These are phyloP conservation scores for Bipolaris victoriae DNA, from an alignment of 2,329 filamentous ascomycete genomes.

Conservation along the genomic window DNA sequence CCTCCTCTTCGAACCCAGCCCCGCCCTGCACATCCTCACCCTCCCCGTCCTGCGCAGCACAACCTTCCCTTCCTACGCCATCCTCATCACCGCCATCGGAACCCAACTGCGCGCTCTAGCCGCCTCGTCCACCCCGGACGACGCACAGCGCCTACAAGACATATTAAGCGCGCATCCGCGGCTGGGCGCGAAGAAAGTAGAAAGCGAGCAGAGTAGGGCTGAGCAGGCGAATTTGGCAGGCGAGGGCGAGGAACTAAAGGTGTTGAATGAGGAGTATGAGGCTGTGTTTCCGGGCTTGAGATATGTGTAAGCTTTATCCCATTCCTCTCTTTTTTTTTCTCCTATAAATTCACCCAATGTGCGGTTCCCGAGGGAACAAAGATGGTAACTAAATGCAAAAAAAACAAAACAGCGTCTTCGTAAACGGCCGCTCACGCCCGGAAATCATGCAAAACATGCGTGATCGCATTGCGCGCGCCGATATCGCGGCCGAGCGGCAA, in stretches of 20 bases:
- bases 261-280: conserved; percentile 80
- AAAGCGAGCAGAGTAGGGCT: conserved; percentile 78
- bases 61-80: conserved; percentile 69
- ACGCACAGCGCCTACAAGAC: conserved; percentile 66
- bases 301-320: conserved; percentile 66
- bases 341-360: too few species aligned
- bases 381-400: too few species aligned
- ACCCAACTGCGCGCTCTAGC: conserved; percentile 61
- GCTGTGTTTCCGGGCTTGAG: conserved; percentile 77
- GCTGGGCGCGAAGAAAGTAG: conserved; percentile 79
- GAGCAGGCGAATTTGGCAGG: conserved; percentile 78
- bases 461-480: conserved; percentile 70
- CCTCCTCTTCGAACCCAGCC: conserved; percentile 82
- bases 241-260: conserved; percentile 61
- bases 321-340: neutral
- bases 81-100: conserved; percentile 71
- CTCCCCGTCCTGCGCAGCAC: conserved; percentile 68
- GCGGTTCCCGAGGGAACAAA: too few species aligned
- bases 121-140: conserved; percentile 48
- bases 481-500: conserved; percentile 70
- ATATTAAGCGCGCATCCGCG: conserved; percentile 85
- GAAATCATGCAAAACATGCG: conserved; percentile 85
- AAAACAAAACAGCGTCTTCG: conserved; percentile 66
- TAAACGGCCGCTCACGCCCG: conserved; percentile 76
- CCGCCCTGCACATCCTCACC: conserved; percentile 73